Percentiles rank a stretch among this genome's conserved stretches.
phyloP scores from a whole-genome alignment of 495 filamentous ascomycete species.

The Bathelium albidoporum region DNA sequence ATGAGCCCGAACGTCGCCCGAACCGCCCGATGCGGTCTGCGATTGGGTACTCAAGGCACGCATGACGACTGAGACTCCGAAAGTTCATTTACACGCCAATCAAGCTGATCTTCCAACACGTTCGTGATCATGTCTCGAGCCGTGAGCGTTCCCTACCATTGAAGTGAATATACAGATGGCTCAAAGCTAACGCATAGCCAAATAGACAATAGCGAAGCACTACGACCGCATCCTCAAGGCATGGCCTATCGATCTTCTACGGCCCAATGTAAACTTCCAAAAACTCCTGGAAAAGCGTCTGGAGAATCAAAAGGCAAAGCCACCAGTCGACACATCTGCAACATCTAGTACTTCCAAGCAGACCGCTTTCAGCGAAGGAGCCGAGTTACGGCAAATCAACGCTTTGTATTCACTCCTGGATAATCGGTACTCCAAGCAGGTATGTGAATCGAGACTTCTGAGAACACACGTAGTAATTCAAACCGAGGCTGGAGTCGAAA shows the following conservation, averaged over 20 bases:
- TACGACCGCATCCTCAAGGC: conserved; percentile 58
- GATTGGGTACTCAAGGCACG: background rate
- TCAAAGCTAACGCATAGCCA: conserved; percentile 6
- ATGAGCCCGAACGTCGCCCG: background rate
- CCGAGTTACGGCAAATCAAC: conserved; percentile 52
- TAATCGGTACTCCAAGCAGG: conserved; percentile 56
- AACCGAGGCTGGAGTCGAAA: background rate
- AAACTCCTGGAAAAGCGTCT: conserved; percentile 55
- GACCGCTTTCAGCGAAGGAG: conserved; percentile 14
- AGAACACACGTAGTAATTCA: background rate
- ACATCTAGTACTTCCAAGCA: background rate
- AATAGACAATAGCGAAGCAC: conserved; percentile 33
- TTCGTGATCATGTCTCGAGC: background rate
- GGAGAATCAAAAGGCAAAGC: conserved; percentile 23
- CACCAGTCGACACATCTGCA: background rate
- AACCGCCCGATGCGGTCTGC: background rate
- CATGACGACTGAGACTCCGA: background rate
- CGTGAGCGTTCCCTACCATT: background rate
- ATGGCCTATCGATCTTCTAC: conserved; percentile 71
- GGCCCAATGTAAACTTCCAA: conserved; percentile 68
- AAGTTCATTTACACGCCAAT: background rate
- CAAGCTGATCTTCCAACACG: background rate
- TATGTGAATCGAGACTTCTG: conserved; percentile 18
- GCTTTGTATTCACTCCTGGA: conserved; percentile 67
- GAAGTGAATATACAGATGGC: background rate